These are phyloP conservation scores for Eucalyptus regnans DNA, from an alignment of 345 rosid genomes.

Conservation along the genomic window DNA sequence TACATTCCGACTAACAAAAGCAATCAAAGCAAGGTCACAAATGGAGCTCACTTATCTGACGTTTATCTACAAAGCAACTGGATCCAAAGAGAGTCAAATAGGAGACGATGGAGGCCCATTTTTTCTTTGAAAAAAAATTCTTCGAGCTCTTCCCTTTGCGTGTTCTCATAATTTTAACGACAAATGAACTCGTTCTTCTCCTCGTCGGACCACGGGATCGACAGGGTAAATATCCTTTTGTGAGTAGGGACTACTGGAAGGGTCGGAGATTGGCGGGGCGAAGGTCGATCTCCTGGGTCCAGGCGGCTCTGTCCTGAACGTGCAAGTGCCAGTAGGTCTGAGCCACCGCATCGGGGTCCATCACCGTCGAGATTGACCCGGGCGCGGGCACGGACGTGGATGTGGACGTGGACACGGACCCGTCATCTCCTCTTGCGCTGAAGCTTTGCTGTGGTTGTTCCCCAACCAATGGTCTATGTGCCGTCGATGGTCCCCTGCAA, in stretches of 20 bases:
- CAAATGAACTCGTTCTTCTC: background rate
- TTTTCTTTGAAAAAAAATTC: background rate
- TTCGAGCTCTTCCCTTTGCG: background rate
- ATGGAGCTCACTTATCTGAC: background rate
- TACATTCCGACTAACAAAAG: background rate
- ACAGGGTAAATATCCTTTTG: background rate
- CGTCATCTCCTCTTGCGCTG: background rate
- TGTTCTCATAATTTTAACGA: background rate
- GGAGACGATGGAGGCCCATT: background rate
- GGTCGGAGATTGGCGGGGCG: conserved; percentile 41
- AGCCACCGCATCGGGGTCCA: conserved; percentile 90
- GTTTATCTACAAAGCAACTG: background rate
- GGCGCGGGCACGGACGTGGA: background rate
- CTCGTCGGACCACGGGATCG: background rate
- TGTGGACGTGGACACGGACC: background rate
- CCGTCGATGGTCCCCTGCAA: conserved; percentile 38
- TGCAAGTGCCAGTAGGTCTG: conserved; percentile 93
- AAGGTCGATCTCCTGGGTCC: conserved; percentile 94
- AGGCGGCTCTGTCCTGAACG: conserved; percentile 69
- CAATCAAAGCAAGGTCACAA: background rate
- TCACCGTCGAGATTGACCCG: background rate
- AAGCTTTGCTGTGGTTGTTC: conserved; percentile 27
- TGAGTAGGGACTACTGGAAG: background rate
- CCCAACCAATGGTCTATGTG: conserved; percentile 16
- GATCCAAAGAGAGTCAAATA: background rate